Evolutionary conservation across 192 early-diverging fungal genomes (phyloP), one percentile per base, ranked within the genome.

Genomic region (Backusella tuberculispora): DNA sequence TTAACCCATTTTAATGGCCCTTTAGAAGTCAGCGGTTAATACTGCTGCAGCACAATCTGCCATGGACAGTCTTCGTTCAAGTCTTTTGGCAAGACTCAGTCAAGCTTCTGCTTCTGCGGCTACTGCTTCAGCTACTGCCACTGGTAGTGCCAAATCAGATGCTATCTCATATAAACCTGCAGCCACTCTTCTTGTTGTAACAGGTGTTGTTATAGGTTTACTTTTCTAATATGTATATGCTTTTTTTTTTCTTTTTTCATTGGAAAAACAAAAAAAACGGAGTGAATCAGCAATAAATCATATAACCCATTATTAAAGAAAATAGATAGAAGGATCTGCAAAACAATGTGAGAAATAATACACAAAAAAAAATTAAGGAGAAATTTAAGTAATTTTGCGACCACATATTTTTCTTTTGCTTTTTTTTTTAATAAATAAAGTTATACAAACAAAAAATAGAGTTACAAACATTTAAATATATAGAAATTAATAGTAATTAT

Each of bases 361-460:
- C 48, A 53, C n/a, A 53, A 50, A 53, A 50, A 50, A 48, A 17
- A 48, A 53, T n/a, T 24, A 21, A 56, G 50, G 50, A 56, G 50
- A 24, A 2, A 21, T 45, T 19, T 50, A 13, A 21, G 50, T 19
- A 53, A 7, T 50, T 50, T n/a, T n/a, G n/a, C n/a, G n/a, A n/a
- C n/a, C n/a, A n/a, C n/a, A n/a, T n/a, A n/a, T n/a, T n/a, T n/a
- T n/a, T n/a, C n/a, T n/a, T 50, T 50, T 50, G 48, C 19, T 9
- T 15, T 56, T 1, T 56, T 56, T 56, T 56, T 56, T 24, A 56
- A 56, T 56, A 56, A 56, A 56, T 56, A 56, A n/a, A 56, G 24
- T 21, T 21, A 56, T 21, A 56, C 24, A 56, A 56, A 56, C 50
- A 48, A 48, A 48, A 48, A n/a, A 46, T 46, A 48, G 2, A 48